Evolutionary conservation across 225 moss, liverwort and hornwort genomes (phyloP).

Genomic region (Rhytidiadelphus loreus): DNA sequence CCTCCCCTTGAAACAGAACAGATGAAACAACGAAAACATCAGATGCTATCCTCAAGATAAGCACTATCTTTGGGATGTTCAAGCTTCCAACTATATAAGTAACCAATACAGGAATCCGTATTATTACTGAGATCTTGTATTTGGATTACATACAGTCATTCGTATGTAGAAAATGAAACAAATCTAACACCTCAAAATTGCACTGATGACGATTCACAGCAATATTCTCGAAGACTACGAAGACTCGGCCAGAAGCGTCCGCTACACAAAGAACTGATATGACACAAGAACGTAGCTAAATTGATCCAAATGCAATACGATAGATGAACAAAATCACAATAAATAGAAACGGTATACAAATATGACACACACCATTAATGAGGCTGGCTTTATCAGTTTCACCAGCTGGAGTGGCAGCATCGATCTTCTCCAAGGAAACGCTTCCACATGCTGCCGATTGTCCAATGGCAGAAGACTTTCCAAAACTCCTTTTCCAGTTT

Average conservation of each 20-base stretch:
- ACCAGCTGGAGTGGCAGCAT: conserved; percentile 35
- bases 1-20: conserved; percentile 7
- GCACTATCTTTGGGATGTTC: not conserved
- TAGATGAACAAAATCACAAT: not conserved
- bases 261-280: not conserved
- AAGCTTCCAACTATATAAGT: not conserved
- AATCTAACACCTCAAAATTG: not conserved
- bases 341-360: not conserved
- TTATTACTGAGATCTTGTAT: not conserved
- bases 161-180: not conserved
- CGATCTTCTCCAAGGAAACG: conserved; percentile 41
- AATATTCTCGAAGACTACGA: not conserved
- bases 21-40: not conserved
- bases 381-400: conserved; percentile 44
- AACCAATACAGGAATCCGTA: not conserved
- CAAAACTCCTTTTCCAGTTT: not conserved
- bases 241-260: not conserved
- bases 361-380: conserved; percentile 35
- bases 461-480: not conserved
- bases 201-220: not conserved
- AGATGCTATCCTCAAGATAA: not conserved
- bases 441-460: not conserved
- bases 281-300: not conserved
- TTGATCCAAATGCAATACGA: not conserved
- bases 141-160: not conserved